These are phyloP conservation scores for Talaromyces atroroseus DNA, from an alignment of 2,329 filamentous ascomycete genomes.

Conservation along the genomic window DNA sequence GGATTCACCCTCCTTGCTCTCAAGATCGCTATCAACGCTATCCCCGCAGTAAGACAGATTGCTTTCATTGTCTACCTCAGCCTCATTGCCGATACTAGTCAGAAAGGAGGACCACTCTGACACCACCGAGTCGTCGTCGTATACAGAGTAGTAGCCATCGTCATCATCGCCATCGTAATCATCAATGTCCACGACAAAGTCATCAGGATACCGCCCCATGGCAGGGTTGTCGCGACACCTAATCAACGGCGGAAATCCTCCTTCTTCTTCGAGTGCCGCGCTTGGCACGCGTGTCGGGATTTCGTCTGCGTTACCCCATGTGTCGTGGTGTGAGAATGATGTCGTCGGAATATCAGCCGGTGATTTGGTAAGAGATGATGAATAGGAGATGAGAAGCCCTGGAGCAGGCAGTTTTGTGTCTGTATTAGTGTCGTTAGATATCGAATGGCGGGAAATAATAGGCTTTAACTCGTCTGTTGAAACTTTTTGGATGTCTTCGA, in stretches of 20 bases:
- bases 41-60: background rate
- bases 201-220: slow-evolving; percentile 2
- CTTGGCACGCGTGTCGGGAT: slow-evolving; percentile 7
- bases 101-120: background rate
- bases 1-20: slow-evolving; percentile 1
- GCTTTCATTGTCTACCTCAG: background rate
- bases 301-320: slow-evolving; percentile 9
- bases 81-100: background rate
- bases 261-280: background rate
- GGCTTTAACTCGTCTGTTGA: background rate
- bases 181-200: background rate
- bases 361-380: background rate
- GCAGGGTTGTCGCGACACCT: slow-evolving; percentile 8
- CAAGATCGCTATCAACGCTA: background rate
- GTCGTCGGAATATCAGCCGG: background rate
- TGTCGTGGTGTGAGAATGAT: background rate
- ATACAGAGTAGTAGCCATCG: background rate
- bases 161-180: background rate
- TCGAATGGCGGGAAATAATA: background rate
- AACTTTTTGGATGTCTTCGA: slow-evolving; percentile 1
- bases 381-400: slow-evolving; percentile 2
- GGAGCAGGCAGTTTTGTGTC: background rate
- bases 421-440: too few relatives aligned
- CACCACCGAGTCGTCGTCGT: background rate
- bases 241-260: slow-evolving; percentile 2